phyloP scores from a whole-genome alignment of 768 basidiomycete species.

The Scleroderma citrinum region DNA sequence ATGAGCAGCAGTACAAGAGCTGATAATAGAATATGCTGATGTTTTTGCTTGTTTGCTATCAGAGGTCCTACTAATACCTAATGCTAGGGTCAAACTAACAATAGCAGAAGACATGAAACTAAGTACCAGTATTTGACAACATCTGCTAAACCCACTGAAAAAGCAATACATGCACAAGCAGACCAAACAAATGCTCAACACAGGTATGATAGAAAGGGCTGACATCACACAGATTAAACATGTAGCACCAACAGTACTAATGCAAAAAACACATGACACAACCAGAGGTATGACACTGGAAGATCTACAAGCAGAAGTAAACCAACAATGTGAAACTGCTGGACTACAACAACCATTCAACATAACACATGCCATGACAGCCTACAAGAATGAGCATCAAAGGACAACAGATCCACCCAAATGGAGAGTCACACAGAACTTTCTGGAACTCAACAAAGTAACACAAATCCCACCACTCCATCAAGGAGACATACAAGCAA shows the following conservation, averaged over 20 bases:
- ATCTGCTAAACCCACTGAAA: background rate
- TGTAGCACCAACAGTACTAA: slow-evolving; percentile 26
- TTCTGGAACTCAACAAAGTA: slow-evolving; percentile 14
- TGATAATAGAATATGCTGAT: background rate
- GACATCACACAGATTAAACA: background rate
- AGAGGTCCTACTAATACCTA: background rate
- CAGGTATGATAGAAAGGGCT: background rate
- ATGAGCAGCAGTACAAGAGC: background rate
- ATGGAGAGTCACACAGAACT: slow-evolving; percentile 11
- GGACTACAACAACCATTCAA: background rate
- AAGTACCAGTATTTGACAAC: background rate
- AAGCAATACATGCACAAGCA: background rate
- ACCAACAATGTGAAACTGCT: slow-evolving; percentile 8
- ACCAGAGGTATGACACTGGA: slow-evolving; percentile 24
- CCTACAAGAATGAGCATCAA: background rate
- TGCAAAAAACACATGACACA: slow-evolving; percentile 30
- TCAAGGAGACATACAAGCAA: slow-evolving; percentile 18
- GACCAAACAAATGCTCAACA: background rate
- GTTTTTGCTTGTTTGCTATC: background rate
- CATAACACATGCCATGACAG: background rate
- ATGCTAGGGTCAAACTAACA: background rate
- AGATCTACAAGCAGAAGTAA: slow-evolving; percentile 29
- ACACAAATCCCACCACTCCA: slow-evolving; percentile 16
- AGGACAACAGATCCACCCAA: background rate
- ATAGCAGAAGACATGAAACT: background rate